Evolutionary conservation across 2,329 filamentous ascomycete species (phyloP).

Genomic region (Hypoxylon rubiginosum): DNA sequence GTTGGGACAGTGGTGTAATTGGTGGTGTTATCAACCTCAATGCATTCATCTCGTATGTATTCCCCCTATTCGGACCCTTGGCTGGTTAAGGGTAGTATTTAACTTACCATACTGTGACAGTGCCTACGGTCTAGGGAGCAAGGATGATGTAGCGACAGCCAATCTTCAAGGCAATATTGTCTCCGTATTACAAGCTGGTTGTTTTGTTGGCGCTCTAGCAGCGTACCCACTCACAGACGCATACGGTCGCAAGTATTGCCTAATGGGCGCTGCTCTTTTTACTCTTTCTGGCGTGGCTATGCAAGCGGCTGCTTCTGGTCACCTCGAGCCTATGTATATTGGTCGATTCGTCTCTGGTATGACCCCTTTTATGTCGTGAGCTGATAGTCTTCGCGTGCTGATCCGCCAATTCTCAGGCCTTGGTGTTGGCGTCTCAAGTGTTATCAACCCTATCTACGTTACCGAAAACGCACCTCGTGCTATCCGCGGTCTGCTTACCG

Average conservation of each 20-base stretch:
- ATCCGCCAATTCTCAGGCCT: constrained; percentile 47
- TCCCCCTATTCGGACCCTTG: background rate
- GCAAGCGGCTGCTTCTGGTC: constrained; percentile 69
- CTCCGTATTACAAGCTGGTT: constrained; percentile 65
- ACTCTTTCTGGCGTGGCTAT: constrained; percentile 71
- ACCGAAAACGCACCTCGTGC: constrained; percentile 60
- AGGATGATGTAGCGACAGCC: constrained; percentile 59
- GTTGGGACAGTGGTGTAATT: constrained; percentile 74
- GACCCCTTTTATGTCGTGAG: background rate
- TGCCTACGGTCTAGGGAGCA: constrained; percentile 64
- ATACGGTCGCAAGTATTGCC: constrained; percentile 66
- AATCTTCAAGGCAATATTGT: constrained; percentile 75
- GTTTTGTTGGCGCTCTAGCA: constrained; percentile 57
- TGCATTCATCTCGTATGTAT: constrained; percentile 66
- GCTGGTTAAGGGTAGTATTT: constrained; percentile 3
- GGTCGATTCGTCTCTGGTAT: constrained; percentile 67
- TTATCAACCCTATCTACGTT: constrained; percentile 61
- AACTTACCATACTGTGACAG: constrained; percentile 50
- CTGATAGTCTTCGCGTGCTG: background rate
- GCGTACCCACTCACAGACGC: constrained; percentile 65
- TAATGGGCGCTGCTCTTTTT: constrained; percentile 67
- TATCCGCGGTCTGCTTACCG: constrained; percentile 60
- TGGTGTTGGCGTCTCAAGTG: constrained; percentile 60
- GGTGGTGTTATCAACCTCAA: constrained; percentile 73
- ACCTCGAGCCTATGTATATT: constrained; percentile 71